Evolutionary conservation across 805 yeast genomes (phyloP).

Genomic region (Nakazawaea holstii): DNA sequence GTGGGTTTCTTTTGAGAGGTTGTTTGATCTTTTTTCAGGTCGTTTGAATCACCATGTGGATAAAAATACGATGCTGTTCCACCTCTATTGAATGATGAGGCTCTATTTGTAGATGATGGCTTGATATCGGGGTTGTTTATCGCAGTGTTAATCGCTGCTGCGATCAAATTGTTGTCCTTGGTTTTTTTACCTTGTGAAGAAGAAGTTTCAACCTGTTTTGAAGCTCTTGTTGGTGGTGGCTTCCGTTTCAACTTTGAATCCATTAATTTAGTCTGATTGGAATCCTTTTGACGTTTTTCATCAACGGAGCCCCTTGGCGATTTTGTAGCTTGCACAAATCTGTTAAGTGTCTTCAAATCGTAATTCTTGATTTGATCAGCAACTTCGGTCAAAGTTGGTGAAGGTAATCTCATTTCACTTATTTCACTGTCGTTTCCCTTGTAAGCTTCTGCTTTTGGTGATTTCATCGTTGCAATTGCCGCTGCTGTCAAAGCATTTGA

Average conservation of each 20-base stretch:
- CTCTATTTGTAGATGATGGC: slow-evolving; percentile 5
- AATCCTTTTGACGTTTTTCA: slow-evolving; percentile 13
- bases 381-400: slow-evolving; percentile 5
- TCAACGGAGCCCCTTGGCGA: slow-evolving; percentile 8
- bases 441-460: slow-evolving; percentile 1
- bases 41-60: slow-evolving; percentile 4
- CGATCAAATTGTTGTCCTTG: slow-evolving; percentile 4
- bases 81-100: slow-evolving; percentile 7
- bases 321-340: slow-evolving; percentile 1
- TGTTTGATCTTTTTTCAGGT: not conserved
- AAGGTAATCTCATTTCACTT: not conserved
- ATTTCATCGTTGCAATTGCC: slow-evolving; percentile 18
- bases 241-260: slow-evolving; percentile 6
- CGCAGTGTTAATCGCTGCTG: slow-evolving; percentile 29
- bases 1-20: not conserved
- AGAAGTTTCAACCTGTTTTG: not conserved
- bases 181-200: not conserved
- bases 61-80: slow-evolving; percentile 4
- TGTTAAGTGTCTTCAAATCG: slow-evolving; percentile 8
- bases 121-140: slow-evolving; percentile 12
- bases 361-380: slow-evolving; percentile 8
- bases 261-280: slow-evolving; percentile 3
- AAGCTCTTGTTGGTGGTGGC: slow-evolving; percentile 7
- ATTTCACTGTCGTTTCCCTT: not conserved
- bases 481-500: slow-evolving; percentile 34